Percentiles rank a stretch among this genome's conserved stretches.
These are phyloP conservation scores for Nidula microcarpa DNA, from an alignment of 768 basidiomycete species.

Conservation along the genomic window DNA sequence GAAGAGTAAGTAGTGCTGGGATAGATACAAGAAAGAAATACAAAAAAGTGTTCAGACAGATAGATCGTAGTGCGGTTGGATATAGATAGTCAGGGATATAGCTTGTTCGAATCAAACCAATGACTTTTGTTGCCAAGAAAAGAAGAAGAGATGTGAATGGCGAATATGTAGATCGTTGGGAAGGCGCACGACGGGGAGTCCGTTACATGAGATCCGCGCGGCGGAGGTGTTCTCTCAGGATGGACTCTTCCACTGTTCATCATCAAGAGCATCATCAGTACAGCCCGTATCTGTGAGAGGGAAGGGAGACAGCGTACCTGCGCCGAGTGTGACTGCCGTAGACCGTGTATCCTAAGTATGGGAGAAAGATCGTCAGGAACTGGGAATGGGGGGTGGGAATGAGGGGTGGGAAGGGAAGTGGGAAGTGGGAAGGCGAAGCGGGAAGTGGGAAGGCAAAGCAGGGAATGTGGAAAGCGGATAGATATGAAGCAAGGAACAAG, in stretches of 20 bases:
- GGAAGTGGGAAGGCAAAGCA: not conserved
- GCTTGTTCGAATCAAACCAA: too few species aligned
- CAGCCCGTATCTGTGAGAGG: not conserved
- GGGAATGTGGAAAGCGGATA: not conserved
- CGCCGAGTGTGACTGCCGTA: constrained; percentile 66
- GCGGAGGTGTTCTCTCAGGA: constrained; percentile 66
- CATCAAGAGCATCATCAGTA: constrained; percentile 1
- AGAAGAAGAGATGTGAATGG: too few species aligned
- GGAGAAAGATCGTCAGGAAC: constrained; percentile 1
- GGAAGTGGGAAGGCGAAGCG: not conserved
- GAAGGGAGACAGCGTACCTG: constrained; percentile 41
- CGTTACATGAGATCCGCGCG: constrained; percentile 63
- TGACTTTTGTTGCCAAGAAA: too few species aligned
- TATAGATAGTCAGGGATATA: too few species aligned
- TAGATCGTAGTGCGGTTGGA: too few species aligned
- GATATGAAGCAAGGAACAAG: not conserved
- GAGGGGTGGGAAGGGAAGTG: not conserved
- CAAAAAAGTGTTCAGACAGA: too few species aligned
- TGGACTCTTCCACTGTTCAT: constrained; percentile 62
- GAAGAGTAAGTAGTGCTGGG: too few species aligned
- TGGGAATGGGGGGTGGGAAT: not conserved
- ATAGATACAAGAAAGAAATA: too few species aligned
- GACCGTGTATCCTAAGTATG: constrained; percentile 62
- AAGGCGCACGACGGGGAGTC: too few species aligned
- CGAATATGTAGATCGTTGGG: too few species aligned